These are phyloP conservation scores for Fusarium cicatricum DNA, from an alignment of 2,329 filamentous ascomycete species.

Conservation along the genomic window DNA sequence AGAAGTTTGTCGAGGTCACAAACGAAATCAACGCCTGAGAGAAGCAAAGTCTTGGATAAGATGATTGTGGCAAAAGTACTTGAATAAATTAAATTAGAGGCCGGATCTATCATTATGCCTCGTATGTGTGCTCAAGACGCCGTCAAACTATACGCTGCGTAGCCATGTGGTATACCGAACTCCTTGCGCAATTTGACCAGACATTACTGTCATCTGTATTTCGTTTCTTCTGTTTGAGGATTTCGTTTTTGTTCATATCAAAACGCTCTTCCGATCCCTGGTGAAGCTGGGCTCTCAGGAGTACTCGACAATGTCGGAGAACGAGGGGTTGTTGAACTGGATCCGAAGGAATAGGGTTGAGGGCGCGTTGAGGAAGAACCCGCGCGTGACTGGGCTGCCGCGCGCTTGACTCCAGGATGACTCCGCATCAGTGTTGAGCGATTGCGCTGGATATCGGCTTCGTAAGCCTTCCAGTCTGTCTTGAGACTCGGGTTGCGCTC, in stretches of 20 bases:
- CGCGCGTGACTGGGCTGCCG: constrained; percentile 13
- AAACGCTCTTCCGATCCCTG: constrained; percentile 23
- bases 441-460: constrained; percentile 47
- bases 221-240: neutral
- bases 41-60: neutral
- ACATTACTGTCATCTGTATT: constrained; percentile 7
- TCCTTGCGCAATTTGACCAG: constrained; percentile 6
- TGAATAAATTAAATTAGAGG: constrained; percentile 2
- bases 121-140: neutral
- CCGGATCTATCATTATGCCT: constrained; percentile 7
- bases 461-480: constrained; percentile 52
- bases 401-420: constrained; percentile 43
- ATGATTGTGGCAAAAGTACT: constrained; percentile 1
- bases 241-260: constrained; percentile 1
- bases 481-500: constrained; percentile 32
- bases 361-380: constrained; percentile 23
- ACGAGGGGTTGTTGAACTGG: constrained; percentile 28
- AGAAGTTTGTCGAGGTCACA: constrained; percentile 83
- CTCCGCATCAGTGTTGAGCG: constrained; percentile 39
- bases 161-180: constrained; percentile 20
- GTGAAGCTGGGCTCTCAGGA: constrained; percentile 14
- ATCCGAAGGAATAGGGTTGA: constrained; percentile 21
- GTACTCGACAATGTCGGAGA: constrained; percentile 22
- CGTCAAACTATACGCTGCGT: neutral
- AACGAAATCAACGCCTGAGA: constrained; percentile 58